Evolutionary conservation across 225 moss, liverwort and hornwort genomes (phyloP), one percentile per base, ranked within the genome.

Genomic region (Pseudisothecium myosuroides): DNA sequence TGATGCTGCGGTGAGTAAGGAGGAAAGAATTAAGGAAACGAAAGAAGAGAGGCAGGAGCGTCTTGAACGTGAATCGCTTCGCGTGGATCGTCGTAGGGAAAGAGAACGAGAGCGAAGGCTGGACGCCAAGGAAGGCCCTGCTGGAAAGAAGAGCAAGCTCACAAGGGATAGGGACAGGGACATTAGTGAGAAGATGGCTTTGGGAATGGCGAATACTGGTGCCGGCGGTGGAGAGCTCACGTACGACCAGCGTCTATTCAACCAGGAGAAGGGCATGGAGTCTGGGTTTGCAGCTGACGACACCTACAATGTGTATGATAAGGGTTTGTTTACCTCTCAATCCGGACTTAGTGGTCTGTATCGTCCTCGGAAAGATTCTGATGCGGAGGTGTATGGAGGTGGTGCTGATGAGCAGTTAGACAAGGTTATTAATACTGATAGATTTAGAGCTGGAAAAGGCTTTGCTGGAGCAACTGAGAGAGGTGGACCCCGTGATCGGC

Each of bases 211-310:
- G 13, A 95, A 91, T 65, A 94, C 93, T 17, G 95, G 95, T 63
- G 88, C 92, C 32, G 95, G 92, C 43, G 96, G 96, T 71, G 96
- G 95, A 86, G 96, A 98, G 88, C 85, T 96, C 52, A 96, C 95
- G 80, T 98, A 98, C 47, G 96, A 98, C 71, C 98, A 96, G 65
- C 91, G 96, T 69, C 87, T 96, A 34, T 98, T 96, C 90, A 96
- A 98, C 85, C 96, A 95, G 89, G 95, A 98, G 89, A 96, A 96
- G 86, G 97, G 97, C 80, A 98, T 98, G 97, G 97, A 98, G 83
- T 96, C 97, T 88, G 96, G 98, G 28, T 96, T 96, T 93, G 96
- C 94, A 84, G 96, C 95, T 21, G 96, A 96, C 67, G 96, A 96
- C 83, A 69, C 94, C 11, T 98, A 98, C 69, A 98, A 98, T 83